Percentiles rank a stretch among this genome's conserved stretches.
phyloP scores from a whole-genome alignment of 75 land plant species.

The Cupressus sempervirens region DNA sequence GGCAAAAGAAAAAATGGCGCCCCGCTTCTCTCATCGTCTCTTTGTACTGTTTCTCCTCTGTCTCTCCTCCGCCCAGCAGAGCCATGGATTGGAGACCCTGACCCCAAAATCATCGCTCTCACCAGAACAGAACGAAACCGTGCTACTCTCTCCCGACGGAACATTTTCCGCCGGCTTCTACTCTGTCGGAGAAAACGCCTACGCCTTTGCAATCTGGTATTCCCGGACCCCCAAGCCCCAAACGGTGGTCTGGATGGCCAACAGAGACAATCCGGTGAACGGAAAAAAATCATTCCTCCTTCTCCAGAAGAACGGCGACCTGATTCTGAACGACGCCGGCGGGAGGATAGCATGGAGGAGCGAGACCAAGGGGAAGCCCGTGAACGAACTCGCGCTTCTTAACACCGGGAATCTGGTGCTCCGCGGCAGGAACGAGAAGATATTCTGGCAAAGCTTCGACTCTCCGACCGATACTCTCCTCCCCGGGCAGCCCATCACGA shows the following conservation, averaged over 20 bases:
- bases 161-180: constrained; percentile 44
- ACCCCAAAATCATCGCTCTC: neutral
- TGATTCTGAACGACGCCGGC: constrained; percentile 32
- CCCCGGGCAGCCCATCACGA: constrained; percentile 15
- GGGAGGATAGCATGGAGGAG: constrained; percentile 36
- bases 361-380: constrained; percentile 15
- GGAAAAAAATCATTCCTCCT: constrained; percentile 30
- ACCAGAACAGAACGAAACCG: neutral
- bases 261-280: constrained; percentile 41
- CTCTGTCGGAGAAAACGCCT: constrained; percentile 31
- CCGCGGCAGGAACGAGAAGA: constrained; percentile 5
- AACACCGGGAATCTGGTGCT: constrained; percentile 55
- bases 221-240: constrained; percentile 10
- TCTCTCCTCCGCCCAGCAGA: too few species aligned
- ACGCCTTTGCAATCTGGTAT: constrained; percentile 48
- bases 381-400: constrained; percentile 17
- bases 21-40: too few species aligned
- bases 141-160: constrained; percentile 24
- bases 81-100: neutral
- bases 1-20: too few species aligned
- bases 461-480: too few species aligned
- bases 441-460: neutral
- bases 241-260: constrained; percentile 50
- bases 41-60: too few species aligned
- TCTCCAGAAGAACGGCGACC: constrained; percentile 21